Evolutionary conservation across 2,329 filamentous ascomycete genomes (phyloP).

Genomic region (Hirsutella minnesotensis): DNA sequence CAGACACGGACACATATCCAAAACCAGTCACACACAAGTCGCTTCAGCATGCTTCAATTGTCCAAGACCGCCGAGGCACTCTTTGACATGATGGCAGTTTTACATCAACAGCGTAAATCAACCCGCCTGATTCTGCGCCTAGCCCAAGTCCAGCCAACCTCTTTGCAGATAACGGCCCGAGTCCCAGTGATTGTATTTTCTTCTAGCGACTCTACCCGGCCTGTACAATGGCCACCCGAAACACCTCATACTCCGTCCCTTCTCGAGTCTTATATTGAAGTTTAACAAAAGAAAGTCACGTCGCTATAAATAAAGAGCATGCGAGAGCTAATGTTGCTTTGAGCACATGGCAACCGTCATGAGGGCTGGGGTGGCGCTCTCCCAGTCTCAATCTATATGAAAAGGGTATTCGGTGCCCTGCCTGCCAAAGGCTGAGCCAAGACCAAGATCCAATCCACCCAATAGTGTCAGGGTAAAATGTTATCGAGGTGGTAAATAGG

Average conservation of each 20-base stretch:
- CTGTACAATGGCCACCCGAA: conserved; percentile 2
- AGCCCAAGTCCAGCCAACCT: too few species aligned
- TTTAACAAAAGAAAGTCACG: conserved; percentile 16
- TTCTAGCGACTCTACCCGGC: neutral
- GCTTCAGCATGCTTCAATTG: too few species aligned
- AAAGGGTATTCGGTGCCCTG: conserved; percentile 23
- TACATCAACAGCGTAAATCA: too few species aligned
- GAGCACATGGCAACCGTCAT: conserved; percentile 12
- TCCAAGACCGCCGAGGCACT: too few species aligned
- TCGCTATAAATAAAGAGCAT: neutral
- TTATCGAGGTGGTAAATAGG: neutral
- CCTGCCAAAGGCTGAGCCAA: conserved; percentile 10
- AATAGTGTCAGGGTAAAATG: neutral
- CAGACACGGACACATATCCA: too few species aligned
- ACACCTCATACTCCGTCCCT: conserved; percentile 14
- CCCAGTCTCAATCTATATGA: conserved; percentile 22
- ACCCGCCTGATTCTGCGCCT: too few species aligned
- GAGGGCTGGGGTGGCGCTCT: conserved; percentile 10
- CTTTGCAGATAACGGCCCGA: too few species aligned
- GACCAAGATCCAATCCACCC: conserved; percentile 3
- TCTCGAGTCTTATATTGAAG: conserved; percentile 9
- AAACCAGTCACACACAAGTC: too few species aligned
- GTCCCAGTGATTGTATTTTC: neutral
- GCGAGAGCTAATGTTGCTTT: conserved; percentile 11
- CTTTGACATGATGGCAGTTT: too few species aligned